Evolutionary conservation across 2,329 filamentous ascomycete species (phyloP).

Genomic region (Phaeosphaeriaceae sp.): DNA sequence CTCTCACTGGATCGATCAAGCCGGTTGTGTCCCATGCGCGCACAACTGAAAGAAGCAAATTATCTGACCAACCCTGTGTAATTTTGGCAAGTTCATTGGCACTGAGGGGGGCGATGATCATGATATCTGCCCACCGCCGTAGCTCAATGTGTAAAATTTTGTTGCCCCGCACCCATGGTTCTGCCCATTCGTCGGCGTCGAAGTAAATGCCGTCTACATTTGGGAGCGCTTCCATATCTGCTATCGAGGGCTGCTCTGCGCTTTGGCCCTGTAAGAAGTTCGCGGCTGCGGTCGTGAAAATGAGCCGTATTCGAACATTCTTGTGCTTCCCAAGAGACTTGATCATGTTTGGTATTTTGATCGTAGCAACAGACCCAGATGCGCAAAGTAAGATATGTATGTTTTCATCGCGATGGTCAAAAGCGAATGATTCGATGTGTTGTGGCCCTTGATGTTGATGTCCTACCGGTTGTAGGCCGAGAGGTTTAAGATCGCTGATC

Average conservation of each 20-base stretch:
- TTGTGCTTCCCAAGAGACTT: constrained; percentile 60
- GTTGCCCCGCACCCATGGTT: constrained; percentile 78
- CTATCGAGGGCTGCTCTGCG: constrained; percentile 74
- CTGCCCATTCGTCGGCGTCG: constrained; percentile 85
- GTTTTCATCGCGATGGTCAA: constrained; percentile 40
- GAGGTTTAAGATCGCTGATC: constrained; percentile 34
- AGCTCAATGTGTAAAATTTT: constrained; percentile 90
- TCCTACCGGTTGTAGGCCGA: constrained; percentile 34
- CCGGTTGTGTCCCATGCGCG: constrained; percentile 81
- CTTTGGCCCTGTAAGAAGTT: constrained; percentile 80
- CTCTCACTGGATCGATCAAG: constrained; percentile 37
- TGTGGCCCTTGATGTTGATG: constrained; percentile 27
- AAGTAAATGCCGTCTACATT: constrained; percentile 82
- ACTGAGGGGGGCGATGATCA: constrained; percentile 80
- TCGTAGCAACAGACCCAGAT: constrained; percentile 82
- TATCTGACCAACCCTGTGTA: constrained; percentile 76
- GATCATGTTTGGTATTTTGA: constrained; percentile 68
- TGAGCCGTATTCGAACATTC: constrained; percentile 78
- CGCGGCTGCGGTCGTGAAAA: constrained; percentile 76
- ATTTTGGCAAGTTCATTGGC: constrained; percentile 90
- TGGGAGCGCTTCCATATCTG: constrained; percentile 63
- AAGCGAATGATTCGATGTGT: constrained; percentile 23
- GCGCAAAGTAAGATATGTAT: constrained; percentile 70
- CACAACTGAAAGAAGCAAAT: constrained; percentile 74
- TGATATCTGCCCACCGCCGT: constrained; percentile 78